These are phyloP conservation scores for Clitopilus passeckerianus DNA, from an alignment of 768 basidiomycete genomes.

Conservation along the genomic window DNA sequence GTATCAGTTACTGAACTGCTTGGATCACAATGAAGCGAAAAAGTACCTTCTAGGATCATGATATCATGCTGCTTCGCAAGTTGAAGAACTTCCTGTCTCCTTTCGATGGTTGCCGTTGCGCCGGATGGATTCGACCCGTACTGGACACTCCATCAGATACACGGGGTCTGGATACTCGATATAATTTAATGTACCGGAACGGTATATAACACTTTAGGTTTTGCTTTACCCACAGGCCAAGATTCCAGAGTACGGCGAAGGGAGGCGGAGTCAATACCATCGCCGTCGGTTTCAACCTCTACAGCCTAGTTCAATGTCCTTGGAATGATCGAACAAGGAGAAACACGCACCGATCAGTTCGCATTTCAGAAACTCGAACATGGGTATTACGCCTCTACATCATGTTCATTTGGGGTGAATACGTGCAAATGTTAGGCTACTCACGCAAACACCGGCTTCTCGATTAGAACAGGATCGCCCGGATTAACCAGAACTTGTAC, in stretches of 20 bases:
- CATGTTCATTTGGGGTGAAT: constrained; percentile 2
- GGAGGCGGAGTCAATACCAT: constrained; percentile 54
- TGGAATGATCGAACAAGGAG: background rate
- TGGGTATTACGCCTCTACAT: constrained; percentile 55
- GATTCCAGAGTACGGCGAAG: constrained; percentile 56
- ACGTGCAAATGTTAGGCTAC: constrained; percentile 13
- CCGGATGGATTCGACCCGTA: constrained; percentile 88
- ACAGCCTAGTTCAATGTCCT: constrained; percentile 22
- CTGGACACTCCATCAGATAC: constrained; percentile 23
- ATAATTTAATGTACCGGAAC: constrained; percentile 47
- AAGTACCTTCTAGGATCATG: constrained; percentile 72
- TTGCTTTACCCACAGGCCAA: constrained; percentile 66
- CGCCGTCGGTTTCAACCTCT: constrained; percentile 72
- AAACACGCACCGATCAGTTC: constrained; percentile 49
- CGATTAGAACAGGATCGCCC: constrained; percentile 80
- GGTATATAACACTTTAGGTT: constrained; percentile 75
- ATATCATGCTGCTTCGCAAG: constrained; percentile 69
- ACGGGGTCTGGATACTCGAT: background rate
- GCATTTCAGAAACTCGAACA: constrained; percentile 46
- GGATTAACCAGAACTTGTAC: constrained; percentile 64
- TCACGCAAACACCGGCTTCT: constrained; percentile 71
- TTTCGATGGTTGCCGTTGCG: constrained; percentile 59
- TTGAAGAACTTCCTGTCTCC: constrained; percentile 64
- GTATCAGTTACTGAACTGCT: background rate
- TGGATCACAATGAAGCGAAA: constrained; percentile 7